Conservation (phyloP, 441 rosid genomes). For the Brassica balearica region DNA sequence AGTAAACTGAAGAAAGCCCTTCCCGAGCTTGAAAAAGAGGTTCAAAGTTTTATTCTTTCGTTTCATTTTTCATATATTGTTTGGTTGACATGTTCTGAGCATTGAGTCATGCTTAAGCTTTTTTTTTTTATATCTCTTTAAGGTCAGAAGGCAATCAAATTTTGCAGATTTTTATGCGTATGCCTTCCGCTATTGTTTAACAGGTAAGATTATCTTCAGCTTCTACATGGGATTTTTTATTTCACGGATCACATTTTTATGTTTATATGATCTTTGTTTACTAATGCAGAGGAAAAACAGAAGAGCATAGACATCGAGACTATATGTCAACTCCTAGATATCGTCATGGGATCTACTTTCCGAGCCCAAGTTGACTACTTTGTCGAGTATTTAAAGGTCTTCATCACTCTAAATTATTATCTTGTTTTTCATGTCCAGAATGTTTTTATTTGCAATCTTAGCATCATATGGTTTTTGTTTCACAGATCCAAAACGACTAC, state of each 20-base stretch:
- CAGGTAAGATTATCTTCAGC: no score
- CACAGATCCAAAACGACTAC: slow-evolving; percentile 59
- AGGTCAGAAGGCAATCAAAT: no score
- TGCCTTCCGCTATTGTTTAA: no score
- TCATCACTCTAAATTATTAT: not conserved
- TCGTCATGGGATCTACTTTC: not conserved
- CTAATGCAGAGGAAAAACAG: not conserved
- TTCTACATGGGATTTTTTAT: no score
- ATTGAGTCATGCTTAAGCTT: not conserved
- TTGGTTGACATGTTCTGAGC: slow-evolving; percentile 20
- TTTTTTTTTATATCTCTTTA: no score
- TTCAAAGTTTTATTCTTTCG: slow-evolving; percentile 23
- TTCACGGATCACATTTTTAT: no score
- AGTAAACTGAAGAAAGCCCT: slow-evolving; percentile 65
- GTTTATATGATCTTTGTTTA: not conserved
- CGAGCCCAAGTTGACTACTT: not conserved
- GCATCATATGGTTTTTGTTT: not conserved
- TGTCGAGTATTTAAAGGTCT: not conserved
- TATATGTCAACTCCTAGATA: slow-evolving; percentile 38
- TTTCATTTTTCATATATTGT: slow-evolving; percentile 13
- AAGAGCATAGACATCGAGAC: not conserved
- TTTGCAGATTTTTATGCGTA: no score
- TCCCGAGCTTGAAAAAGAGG: slow-evolving; percentile 63
- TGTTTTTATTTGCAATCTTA: not conserved
- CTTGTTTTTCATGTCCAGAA: no score